A percentile compares a stretch with the other conserved stretches of the same genome.
phyloP scores from a whole-genome alignment of 2,329 filamentous ascomycete species.

The Tothia fuscella region DNA sequence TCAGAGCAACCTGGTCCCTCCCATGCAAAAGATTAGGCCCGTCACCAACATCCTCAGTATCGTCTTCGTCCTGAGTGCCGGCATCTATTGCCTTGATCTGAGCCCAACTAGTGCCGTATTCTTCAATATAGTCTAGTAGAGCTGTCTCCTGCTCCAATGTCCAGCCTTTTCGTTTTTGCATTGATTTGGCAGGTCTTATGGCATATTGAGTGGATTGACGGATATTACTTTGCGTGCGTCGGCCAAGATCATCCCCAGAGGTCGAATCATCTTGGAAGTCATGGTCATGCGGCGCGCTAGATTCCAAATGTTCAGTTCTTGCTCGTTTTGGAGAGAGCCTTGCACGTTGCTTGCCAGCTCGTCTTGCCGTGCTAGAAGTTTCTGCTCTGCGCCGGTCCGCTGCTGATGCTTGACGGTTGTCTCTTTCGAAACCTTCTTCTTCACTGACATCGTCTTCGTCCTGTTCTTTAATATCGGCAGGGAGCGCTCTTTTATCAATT shows the following conservation, averaged over 20 bases:
- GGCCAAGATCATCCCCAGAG: no score
- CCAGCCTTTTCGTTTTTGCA: slow-evolving; percentile 17
- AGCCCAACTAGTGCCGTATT: slow-evolving; percentile 35
- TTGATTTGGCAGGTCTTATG: no score
- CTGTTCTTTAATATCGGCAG: slow-evolving; percentile 13
- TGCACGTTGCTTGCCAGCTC: no score
- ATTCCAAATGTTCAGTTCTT: no score
- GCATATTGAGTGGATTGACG: no score
- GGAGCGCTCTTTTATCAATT: not conserved
- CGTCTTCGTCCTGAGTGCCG: slow-evolving; percentile 20
- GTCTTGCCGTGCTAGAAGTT: not conserved
- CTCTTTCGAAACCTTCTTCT: slow-evolving; percentile 10
- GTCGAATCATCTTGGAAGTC: not conserved
- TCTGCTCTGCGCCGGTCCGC: not conserved
- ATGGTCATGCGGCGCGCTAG: not conserved
- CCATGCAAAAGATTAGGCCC: slow-evolving; percentile 19
- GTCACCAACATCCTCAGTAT: not conserved
- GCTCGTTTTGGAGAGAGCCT: no score
- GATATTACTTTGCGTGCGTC: no score
- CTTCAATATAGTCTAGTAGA: slow-evolving; percentile 29
- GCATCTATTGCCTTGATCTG: slow-evolving; percentile 29
- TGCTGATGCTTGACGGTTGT: slow-evolving; percentile 2
- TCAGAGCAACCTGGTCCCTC: slow-evolving; percentile 40
- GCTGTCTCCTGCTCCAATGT: slow-evolving; percentile 2
- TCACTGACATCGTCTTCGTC: slow-evolving; percentile 3